Evolutionary conservation across 1,139 yeast genomes (phyloP), one percentile per base, ranked within the genome.

Genomic region (Pichia sp.): DNA sequence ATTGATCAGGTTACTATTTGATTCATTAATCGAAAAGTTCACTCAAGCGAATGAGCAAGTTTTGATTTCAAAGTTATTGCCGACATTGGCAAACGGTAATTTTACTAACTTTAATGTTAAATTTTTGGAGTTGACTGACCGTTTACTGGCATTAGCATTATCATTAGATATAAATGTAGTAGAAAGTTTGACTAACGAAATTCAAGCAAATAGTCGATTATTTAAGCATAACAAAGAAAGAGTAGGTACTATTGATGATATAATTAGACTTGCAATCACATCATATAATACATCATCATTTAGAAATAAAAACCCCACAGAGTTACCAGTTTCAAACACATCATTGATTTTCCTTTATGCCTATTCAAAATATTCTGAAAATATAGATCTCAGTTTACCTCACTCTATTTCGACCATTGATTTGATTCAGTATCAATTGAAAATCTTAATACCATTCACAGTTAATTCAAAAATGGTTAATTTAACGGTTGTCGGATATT

Each of bases 151-250:
- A 3, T 68, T 85, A 54, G 72, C 82, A 1, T 59, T 69, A 40
- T 78, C 89, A 16, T 76, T 72, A 64, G 97, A 89, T 63, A 60
- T 88, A 45, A 79, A 82, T 46, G 65, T 81, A 32, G 64, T 66
- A 12, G 61, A 60, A 1, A 63, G 65, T 34, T 75, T 85, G 50
- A 56, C 60, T 5, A 62, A 69, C 3, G 54, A 60, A 48, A 56
- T 66, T 18, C 27, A 36, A 36, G 9, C 7, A 59, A 60, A 7
- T 52, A 57, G 2, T 61, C 70, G 1, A 13, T 40, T 69, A 15
- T 65, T 68, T 43, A 48, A 51, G 1, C 41, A 45, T 16, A 49
- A 62, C 7, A 53, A 56, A 15, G 47, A 61, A 15, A 22, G 8
- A 1, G 3, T 53, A 1, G 44, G 43, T 2, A 44, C 50, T 2